These are phyloP conservation scores for Malus hybrid DNA, from an alignment of 331 rosid genomes.

Conservation along the genomic window DNA sequence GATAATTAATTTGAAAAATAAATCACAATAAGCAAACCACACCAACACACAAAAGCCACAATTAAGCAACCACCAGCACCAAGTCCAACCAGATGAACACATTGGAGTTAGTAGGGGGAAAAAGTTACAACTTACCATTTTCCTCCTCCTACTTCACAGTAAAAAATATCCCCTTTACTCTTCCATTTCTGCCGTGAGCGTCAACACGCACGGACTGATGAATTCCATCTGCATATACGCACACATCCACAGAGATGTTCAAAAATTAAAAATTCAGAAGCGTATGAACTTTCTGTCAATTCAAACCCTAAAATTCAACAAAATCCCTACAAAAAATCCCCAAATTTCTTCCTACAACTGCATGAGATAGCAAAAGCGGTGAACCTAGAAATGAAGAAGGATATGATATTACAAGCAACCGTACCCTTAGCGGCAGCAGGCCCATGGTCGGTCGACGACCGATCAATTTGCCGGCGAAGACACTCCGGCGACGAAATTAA, in stretches of 20 bases:
- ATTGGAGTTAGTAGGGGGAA: neutral
- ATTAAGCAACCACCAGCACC: neutral
- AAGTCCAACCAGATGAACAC: neutral
- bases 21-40: neutral
- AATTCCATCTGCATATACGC: neutral
- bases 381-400: constrained; percentile 15
- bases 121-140: constrained; percentile 19
- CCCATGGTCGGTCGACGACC: neutral
- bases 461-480: constrained; percentile 13
- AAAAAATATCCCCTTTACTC: neutral
- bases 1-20: neutral
- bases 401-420: constrained; percentile 1
- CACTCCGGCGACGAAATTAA: constrained; percentile 20
- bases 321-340: neutral
- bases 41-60: neutral
- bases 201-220: neutral
- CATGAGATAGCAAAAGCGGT: constrained; percentile 10
- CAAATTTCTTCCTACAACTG: neutral
- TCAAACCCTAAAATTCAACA: neutral
- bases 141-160: neutral
- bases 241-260: neutral
- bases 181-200: neutral
- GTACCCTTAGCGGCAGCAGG: neutral
- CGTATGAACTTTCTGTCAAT: neutral
- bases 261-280: neutral